Percentiles rank a stretch among this genome's conserved stretches.
Evolutionary conservation across 1,284 basidiomycete genomes (phyloP).

Genomic region (Cutaneotrichosporon cyanovorans): DNA sequence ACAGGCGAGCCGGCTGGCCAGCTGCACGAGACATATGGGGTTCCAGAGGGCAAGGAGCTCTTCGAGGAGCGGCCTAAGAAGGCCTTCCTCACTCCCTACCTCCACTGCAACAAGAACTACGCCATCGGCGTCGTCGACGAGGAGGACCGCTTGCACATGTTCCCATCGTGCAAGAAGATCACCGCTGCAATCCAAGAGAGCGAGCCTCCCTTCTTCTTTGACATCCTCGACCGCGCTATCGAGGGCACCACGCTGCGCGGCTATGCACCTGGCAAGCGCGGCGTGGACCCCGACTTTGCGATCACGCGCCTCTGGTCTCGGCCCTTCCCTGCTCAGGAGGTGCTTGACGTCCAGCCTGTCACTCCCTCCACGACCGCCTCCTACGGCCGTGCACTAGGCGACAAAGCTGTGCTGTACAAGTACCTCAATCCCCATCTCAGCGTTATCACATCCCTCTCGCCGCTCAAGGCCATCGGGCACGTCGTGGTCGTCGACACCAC

Average conservation of each 20-base stretch:
- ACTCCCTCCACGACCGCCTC: conserved; percentile 58
- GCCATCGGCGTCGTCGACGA: conserved; percentile 38
- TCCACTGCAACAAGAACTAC: conserved; percentile 38
- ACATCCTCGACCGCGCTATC: conserved; percentile 12
- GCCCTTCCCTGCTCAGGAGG: conserved; percentile 55
- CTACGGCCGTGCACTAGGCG: conserved; percentile 73
- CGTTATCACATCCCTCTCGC: conserved; percentile 56
- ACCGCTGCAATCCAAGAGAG: conserved; percentile 25
- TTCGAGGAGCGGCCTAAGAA: conserved; percentile 25
- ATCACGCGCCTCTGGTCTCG: conserved; percentile 53
- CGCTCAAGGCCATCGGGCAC: conserved; percentile 45
- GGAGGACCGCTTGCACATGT: conserved; percentile 33
- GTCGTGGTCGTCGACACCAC: conserved; percentile 69
- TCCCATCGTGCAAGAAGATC: conserved; percentile 43
- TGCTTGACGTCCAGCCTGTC: conserved; percentile 26
- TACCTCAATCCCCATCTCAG: conserved; percentile 80
- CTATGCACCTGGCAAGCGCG: conserved; percentile 7
- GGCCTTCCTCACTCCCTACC: conserved; percentile 36
- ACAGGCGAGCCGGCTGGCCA: conserved; percentile 55
- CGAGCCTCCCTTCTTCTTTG: conserved; percentile 29
- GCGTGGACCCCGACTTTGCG: conserved; percentile 5
- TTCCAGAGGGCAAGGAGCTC: conserved; percentile 31
- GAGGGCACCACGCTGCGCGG: conserved; percentile 19
- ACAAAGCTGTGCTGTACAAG: conserved; percentile 86
- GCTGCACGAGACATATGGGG: conserved; percentile 14